phyloP scores from a whole-genome alignment of 78 protist species.

The Dictyostelium purpureum region DNA sequence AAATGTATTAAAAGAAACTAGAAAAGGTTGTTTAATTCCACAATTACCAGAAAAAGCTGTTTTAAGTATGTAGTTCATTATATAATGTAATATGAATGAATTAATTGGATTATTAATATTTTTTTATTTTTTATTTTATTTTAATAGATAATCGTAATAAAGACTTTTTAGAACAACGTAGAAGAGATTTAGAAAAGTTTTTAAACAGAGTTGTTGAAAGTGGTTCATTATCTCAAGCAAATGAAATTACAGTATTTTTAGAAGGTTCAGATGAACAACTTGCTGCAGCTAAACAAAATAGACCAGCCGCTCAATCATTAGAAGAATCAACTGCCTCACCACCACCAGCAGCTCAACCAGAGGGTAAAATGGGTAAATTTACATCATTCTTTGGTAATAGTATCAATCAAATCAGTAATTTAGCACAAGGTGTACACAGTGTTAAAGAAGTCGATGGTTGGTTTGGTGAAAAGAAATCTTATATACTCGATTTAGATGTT shows the following conservation, averaged over 20 bases:
- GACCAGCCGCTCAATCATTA: slow-evolving; percentile 12
- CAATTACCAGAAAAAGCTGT: slow-evolving; percentile 80
- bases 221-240: slow-evolving; percentile 45
- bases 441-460: slow-evolving; percentile 76
- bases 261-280: slow-evolving; percentile 58
- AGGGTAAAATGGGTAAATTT: slow-evolving; percentile 26
- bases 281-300: slow-evolving; percentile 12
- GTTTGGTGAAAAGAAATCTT: slow-evolving; percentile 79
- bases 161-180: slow-evolving; percentile 65
- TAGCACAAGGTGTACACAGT: slow-evolving; percentile 31
- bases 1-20: slow-evolving; percentile 66
- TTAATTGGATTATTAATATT: neutral
- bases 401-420: neutral
- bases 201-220: slow-evolving; percentile 61
- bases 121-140: neutral
- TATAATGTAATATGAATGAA: neutral
- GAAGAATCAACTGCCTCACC: neutral
- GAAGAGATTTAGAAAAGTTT: slow-evolving; percentile 82
- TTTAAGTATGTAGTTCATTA: neutral
- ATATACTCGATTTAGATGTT: slow-evolving; percentile 49
- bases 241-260: slow-evolving; percentile 57
- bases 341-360: slow-evolving; percentile 50
- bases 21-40: slow-evolving; percentile 73
- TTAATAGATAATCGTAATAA: slow-evolving; percentile 51
- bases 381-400: slow-evolving; percentile 35